These are phyloP conservation scores for Aquilaria yunnanensis DNA, from an alignment of 345 rosid genomes.

Conservation along the genomic window DNA sequence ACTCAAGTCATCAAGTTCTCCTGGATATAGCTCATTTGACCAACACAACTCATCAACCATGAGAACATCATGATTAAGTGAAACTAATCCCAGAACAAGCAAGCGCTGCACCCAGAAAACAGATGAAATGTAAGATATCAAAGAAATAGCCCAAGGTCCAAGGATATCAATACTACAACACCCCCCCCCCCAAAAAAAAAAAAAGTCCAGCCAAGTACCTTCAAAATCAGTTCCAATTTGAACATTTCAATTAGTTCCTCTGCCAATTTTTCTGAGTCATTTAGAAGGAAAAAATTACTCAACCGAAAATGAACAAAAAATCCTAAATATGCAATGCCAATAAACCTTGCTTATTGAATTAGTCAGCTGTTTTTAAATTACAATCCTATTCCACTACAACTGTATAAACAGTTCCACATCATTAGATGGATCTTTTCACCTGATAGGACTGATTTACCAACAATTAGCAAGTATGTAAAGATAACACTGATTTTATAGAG, in stretches of 20 bases:
- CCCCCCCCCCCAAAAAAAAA: neutral
- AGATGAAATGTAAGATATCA: neutral
- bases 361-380: too few species aligned
- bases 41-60: conserved; percentile 33
- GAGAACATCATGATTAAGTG: conserved; percentile 38
- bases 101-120: conserved; percentile 40
- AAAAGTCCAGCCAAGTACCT: conserved; percentile 34
- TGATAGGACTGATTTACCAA: too few species aligned
- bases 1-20: conserved; percentile 60
- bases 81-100: conserved; percentile 46
- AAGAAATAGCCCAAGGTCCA: neutral
- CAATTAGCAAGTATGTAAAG: too few species aligned
- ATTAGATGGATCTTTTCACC: too few species aligned
- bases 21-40: conserved; percentile 69
- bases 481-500: too few species aligned
- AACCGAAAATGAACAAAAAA: neutral
- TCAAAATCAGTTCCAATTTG: conserved; percentile 55
- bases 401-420: too few species aligned
- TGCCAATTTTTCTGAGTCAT: conserved; percentile 56
- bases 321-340: neutral
- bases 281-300: conserved; percentile 14
- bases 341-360: too few species aligned
- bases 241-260: conserved; percentile 80
- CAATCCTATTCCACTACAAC: too few species aligned
- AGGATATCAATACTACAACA: neutral